phyloP scores from a whole-genome alignment of 148 eudicot species.

The Selenicereus undatus region DNA sequence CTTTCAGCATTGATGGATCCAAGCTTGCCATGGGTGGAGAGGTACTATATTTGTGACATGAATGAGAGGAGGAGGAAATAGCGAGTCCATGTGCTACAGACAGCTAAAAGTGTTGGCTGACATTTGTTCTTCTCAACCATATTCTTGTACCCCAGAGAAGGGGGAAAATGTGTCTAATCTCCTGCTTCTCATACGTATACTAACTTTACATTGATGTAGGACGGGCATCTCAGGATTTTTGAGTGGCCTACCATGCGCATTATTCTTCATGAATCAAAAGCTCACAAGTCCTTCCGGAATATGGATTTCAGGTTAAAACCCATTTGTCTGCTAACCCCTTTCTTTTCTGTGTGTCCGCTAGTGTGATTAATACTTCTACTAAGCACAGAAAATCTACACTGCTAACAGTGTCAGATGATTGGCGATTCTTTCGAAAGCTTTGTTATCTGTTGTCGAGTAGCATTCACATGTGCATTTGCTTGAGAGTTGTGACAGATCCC shows the following conservation, averaged over 20 bases:
- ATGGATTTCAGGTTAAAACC: conserved; percentile 86
- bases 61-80: not conserved
- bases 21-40: conserved; percentile 84
- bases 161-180: not conserved
- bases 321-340: not conserved
- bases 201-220: conserved; percentile 39
- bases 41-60: conserved; percentile 34
- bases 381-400: not conserved
- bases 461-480: conserved; percentile 1
- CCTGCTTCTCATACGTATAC: conserved; percentile 1
- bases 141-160: not conserved
- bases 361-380: not conserved
- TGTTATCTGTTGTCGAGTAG: not conserved
- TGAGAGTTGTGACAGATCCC: not conserved
- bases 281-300: conserved; percentile 87
- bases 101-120: not conserved
- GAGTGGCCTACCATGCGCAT: conserved; percentile 93
- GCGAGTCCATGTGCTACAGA: not conserved
- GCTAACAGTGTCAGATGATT: not conserved
- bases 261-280: conserved; percentile 76
- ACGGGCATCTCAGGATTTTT: conserved; percentile 86
- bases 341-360: not conserved
- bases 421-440: not conserved
- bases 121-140: not conserved
- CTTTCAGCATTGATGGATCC: conserved; percentile 86